Evolutionary conservation across 1,284 basidiomycete species (phyloP).

Genomic region (Trametes sp.): DNA sequence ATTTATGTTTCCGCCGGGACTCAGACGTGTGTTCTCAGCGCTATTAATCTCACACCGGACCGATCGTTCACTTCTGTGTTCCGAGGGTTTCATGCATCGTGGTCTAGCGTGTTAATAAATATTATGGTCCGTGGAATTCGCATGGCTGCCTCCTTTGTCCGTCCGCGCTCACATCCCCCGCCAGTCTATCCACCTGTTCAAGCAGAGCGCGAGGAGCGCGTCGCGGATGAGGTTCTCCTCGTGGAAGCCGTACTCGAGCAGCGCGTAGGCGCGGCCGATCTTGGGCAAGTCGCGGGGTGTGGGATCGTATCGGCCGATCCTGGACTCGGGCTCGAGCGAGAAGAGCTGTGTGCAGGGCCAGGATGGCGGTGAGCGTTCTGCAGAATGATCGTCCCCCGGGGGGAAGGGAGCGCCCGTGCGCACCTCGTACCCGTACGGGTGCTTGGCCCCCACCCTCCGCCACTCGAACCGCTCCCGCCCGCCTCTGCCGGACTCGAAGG

Average conservation of each 20-base stretch:
- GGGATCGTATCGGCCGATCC: slow-evolving; percentile 62
- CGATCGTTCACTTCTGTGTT: slow-evolving; percentile 21
- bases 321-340: slow-evolving; percentile 37
- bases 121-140: slow-evolving; percentile 29
- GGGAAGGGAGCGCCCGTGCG: slow-evolving; percentile 1
- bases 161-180: slow-evolving; percentile 43
- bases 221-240: slow-evolving; percentile 67
- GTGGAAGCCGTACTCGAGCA: slow-evolving; percentile 67
- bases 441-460: slow-evolving; percentile 55
- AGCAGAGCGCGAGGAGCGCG: slow-evolving; percentile 66
- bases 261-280: slow-evolving; percentile 68
- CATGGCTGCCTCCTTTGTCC: slow-evolving; percentile 11
- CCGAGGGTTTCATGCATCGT: slow-evolving; percentile 1
- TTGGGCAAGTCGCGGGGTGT: slow-evolving; percentile 52
- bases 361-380: slow-evolving; percentile 15
- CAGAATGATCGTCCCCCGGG: slow-evolving; percentile 8
- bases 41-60: slow-evolving; percentile 21
- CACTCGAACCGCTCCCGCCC: slow-evolving; percentile 63
- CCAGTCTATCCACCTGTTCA: slow-evolving; percentile 78
- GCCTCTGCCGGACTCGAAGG: slow-evolving; percentile 59
- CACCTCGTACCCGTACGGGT: slow-evolving; percentile 63
- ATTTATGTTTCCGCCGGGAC: slow-evolving; percentile 27
- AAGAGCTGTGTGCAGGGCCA: slow-evolving; percentile 24
- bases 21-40: slow-evolving; percentile 10
- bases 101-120: slow-evolving; percentile 29